These are phyloP conservation scores for Microascus cirrosus DNA, from an alignment of 2,329 filamentous ascomycete genomes.

Conservation along the genomic window DNA sequence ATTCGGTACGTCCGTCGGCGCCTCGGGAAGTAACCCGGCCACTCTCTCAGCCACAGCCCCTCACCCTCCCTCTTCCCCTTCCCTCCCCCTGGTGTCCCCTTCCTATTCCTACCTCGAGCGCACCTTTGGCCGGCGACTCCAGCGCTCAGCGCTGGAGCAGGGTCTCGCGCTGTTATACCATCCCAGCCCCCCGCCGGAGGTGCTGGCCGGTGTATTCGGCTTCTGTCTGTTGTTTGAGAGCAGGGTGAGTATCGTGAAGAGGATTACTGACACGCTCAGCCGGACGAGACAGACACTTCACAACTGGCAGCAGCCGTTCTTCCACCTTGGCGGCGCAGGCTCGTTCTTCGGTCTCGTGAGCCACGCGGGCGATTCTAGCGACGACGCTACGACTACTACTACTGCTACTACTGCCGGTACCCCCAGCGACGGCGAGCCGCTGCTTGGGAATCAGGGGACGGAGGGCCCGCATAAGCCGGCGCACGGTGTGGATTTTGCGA, in stretches of 20 bases:
- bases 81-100: constrained; percentile 28
- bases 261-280: constrained; percentile 22
- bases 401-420: too few relatives aligned
- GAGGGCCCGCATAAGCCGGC: constrained; percentile 1
- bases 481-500: not conserved
- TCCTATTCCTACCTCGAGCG: constrained; percentile 53
- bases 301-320: constrained; percentile 48
- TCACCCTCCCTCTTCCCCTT: constrained; percentile 10
- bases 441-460: constrained; percentile 25
- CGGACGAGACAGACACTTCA: constrained; percentile 35
- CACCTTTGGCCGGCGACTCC: constrained; percentile 60
- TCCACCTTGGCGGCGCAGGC: constrained; percentile 56
- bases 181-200: constrained; percentile 32
- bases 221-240: constrained; percentile 55
- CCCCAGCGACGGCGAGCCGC: constrained; percentile 4
- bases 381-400: too few relatives aligned
- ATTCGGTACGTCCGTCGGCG: constrained; percentile 20
- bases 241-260: constrained; percentile 31
- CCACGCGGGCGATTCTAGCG: not conserved
- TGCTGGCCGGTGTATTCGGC: constrained; percentile 50
- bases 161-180: constrained; percentile 46
- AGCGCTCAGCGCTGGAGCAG: constrained; percentile 52
- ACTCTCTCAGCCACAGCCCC: constrained; percentile 7
- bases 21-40: constrained; percentile 7
- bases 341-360: constrained; percentile 40